Base-by-base conservation (phyloP, 202 grass and related monocot genomes). In the Thinopyrum obtusiflorum region DNA sequence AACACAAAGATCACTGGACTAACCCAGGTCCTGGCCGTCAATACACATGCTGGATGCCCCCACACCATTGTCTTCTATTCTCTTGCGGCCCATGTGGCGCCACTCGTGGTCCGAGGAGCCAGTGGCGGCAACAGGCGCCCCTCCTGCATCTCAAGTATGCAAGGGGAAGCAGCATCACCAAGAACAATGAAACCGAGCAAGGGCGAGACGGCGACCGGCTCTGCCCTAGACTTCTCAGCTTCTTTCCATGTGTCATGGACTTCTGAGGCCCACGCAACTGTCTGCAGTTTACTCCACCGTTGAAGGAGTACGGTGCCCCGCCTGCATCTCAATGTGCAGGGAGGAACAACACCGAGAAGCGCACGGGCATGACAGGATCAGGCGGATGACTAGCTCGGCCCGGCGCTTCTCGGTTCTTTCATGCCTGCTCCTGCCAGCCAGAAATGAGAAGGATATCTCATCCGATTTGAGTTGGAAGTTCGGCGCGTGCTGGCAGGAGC, bases 371-470 rank as follows among this genome's bases (percentile, higher is more conserved):
- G 70, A 24, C 31, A 47, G 17, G 15, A 80, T 81, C 65, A 55
- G 17, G 36, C 3, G 0, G 27, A 86, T 79, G 49, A 24, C 11
- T 20, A 35, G 53, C 65, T 61, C 44, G 13, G 82, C 66, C 47
- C 73, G 62, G 60, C 12, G n/a, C 60, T 68, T 91, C 86, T 91
- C 23, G 80, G 70, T 32, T 81, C 32, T 90, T 87, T 79, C 83
- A 93, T 92, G 95, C 95, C 93, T 92, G 91, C 89, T 77, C 89
- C 89, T 89, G 80, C 93, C 95, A 98, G 89, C 81, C 46, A 87
- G 28, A 75, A 89, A 79, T 84, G 26, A 78, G 69, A 78, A 21
- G 6, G 78, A 61, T 72, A 12, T 39, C 25, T 35, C 82, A 28
- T 69, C 85, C 70, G 15, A 82, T 74, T 68, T 82, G 53, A 72